Base-by-base conservation (phyloP, 495 filamentous ascomycete genomes). In the Halenospora varia region DNA sequence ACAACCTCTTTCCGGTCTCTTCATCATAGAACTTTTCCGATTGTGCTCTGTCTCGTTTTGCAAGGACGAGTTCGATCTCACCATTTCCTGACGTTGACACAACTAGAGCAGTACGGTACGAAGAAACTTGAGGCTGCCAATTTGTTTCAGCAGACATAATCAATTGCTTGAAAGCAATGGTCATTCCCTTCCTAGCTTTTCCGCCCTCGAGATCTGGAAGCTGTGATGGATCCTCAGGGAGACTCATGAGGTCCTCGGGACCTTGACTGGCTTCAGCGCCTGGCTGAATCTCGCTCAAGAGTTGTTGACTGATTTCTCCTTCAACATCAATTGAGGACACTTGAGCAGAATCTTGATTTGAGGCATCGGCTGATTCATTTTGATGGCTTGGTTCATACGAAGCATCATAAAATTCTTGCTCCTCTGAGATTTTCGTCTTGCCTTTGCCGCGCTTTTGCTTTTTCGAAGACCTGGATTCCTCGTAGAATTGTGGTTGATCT, bases 121-220 rank as follows among this genome's bases (percentile, higher is more conserved):
- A 79, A 2, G 82, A 83, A 41, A 95, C 73, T 53, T 77, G 78
- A 0, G 93, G 93, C 53, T 89, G 79, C 87, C 90, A 96, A 23
- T 82, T 87, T 9, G 86, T 90, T 11, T 76, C 82, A 55, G 82
- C 84, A 25, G 88, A 90, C 65, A 92, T 80, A 24, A 84, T 77
- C 53, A 89, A 76, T 54, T 89, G 80, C 62, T 87, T 89, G 80
- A 89, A 98, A 1, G 87, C 85, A 59, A 98, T 83, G 35, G 92
- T 75, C 67, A 87, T 83, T 10, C 87, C 89, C 2, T 74, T 59
- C 35, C 76, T 73, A 17, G 81, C 77, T 26, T 85, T 75, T 2
- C 70, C 76, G 45, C 78, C 69, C 2, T 67, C 66, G 18, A 96
- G 70, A 39, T 68, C 58, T 8, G 82, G 73, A 18, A 91, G 77